Evolutionary conservation across 345 rosid species (phyloP).

Genomic region (Eucalyptus regnans): DNA sequence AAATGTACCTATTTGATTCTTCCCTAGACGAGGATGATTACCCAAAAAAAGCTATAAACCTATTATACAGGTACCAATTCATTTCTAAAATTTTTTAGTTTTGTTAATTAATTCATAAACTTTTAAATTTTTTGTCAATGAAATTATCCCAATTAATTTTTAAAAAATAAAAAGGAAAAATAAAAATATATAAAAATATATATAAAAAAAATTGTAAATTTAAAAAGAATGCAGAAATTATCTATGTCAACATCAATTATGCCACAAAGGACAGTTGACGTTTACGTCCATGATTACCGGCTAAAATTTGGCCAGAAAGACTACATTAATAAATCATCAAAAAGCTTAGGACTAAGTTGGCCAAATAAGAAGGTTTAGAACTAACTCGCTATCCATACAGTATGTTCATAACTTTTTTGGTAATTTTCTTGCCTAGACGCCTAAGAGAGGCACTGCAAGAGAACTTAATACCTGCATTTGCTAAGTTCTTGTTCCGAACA

Average conservation of each 20-base stretch:
- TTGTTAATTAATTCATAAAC: neutral
- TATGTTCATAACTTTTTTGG: neutral
- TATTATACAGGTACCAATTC: neutral
- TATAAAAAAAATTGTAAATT: neutral
- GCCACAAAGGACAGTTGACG: accelerated
- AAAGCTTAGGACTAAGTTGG: neutral
- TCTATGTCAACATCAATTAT: accelerated
- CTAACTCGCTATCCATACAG: accelerated
- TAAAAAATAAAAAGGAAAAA: neutral
- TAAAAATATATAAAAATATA: neutral
- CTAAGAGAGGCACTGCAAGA: no score
- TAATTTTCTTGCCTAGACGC: neutral
- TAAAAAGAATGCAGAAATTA: neutral
- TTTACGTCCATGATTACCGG: accelerated
- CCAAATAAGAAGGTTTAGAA: neutral
- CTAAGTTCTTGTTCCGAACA: no score
- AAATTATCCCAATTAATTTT: neutral
- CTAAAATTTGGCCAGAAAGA: accelerated
- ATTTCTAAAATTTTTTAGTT: neutral
- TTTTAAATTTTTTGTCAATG: accelerated
- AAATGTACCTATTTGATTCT: neutral
- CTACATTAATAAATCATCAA: neutral
- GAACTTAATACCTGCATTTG: no score
- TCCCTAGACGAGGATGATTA: neutral
- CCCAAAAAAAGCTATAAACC: neutral